Evolutionary conservation across 768 basidiomycete genomes (phyloP), one percentile per base, ranked within the genome.

Genomic region (Pholiota conissans): DNA sequence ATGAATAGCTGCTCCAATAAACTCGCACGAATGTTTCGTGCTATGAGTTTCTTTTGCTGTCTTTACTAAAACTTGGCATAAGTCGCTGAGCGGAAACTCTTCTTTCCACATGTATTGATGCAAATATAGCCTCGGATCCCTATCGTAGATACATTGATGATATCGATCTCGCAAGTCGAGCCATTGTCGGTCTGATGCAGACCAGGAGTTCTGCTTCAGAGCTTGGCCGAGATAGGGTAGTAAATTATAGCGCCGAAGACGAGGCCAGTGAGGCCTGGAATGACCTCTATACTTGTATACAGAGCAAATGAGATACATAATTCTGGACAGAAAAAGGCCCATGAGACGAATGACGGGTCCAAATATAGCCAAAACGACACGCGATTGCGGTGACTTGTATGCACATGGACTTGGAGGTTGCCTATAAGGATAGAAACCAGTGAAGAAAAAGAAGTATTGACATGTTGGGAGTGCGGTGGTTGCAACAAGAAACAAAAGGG

Each of bases 361-460:
- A 8, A 34, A 30, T 3, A 61, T 7, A 3, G n/a, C 14, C 8
- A 52, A 40, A 48, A 61, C 42, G 16, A 55, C 60, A 42, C 30
- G 49, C 10, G 62, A 63, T n/a, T 63, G 62, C 2, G 62, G 59
- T 7, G 59, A 63, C 30, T 63, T 63, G 37, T 58, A 63, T n/a
- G 62, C 52, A 24, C 62, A 63, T 9, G 56, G 62, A 16, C 54
- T 34, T 4, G 59, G 56, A 13, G 50, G 27, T 20, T 34, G 3
- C 40, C 16, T 11, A 29, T 35, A 24, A 13, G 52, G 30, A 24
- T 8, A 32, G 51, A 52, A 28, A 50, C 52, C 16, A 30, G 35
- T 5, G 49, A 42, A 39, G 18, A 53, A 40, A 11, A 24, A 8
- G 6, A 42, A 24, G 24, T 39, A 34, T 24, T 64, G 63, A 9